Evolutionary conservation across 2,329 filamentous ascomycete species (phyloP), one percentile per base, ranked within the genome.

Genomic region (Monilinia fructicola): DNA sequence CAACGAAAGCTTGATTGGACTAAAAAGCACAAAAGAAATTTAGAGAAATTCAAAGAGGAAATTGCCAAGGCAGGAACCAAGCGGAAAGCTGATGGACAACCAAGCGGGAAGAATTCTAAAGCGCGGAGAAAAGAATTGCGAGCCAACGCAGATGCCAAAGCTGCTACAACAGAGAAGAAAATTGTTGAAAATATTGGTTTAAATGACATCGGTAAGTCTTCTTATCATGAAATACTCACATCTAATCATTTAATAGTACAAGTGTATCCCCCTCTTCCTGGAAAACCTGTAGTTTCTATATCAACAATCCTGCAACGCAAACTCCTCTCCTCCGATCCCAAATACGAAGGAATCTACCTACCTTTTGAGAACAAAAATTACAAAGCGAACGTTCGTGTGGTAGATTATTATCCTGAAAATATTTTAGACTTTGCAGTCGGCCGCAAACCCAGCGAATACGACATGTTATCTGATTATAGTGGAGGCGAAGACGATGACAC

Each of bases 361-460:
- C 91, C 93, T 0, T 96, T 96, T 73, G 82, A 87, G 66, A 92
- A 93, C 73, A 79, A 84, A 66, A 90, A 87, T 53, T 93, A 93
- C 75, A 85, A 87, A 56, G 81, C 86, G 28, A 82, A 84, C 44
- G 88, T 91, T 46, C 88, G 91, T n/a, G 88, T 96, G 1, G 84
- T 96, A 46, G 91, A 97, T 78, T 97, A 91, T 76, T 86, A 84
- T 67, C 94, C 94, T 0, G 78, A 82, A 2, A 81, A 82, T 1
- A 79, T 97, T 1, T 84, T 87, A 69, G 86, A 94, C 67, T 97
- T 97, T 75, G 81, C 90, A 3, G 77, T 76, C 40, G 80, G 81
- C 65, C 80, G 78, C 52, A 80, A 79, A 67, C 63, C 60, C 3
- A 78, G 76, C 26, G 82, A 87, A 38, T 83, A 79, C 60, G 83